Evolutionary conservation across 2,329 filamentous ascomycete genomes (phyloP), one percentile per base, ranked within the genome.

Genomic region (Penicillium digitatum): DNA sequence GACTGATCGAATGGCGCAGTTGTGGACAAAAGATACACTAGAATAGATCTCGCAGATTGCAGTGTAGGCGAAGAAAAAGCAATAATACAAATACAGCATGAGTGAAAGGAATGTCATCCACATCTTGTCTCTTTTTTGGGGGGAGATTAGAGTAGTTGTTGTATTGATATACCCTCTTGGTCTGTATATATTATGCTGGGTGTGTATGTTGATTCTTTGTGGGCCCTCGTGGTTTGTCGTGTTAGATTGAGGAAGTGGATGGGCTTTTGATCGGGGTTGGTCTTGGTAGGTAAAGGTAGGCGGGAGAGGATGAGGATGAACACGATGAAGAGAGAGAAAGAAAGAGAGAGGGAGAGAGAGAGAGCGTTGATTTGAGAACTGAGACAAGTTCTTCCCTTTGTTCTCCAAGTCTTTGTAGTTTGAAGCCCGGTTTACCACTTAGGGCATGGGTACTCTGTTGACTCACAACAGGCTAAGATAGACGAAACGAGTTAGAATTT

Each of bases 1-100:
- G 5, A 24, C 37, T 32, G 50, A 50, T 14, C 54, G 29, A 20
- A 60, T 56, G 51, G 55, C 50, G 51, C 43, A 58, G 56, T 60
- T n/a, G 16, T 31, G 27, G 16, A 46, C 14, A 22, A 38, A 55
- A 3, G 42, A 44, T 10, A 51, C 20, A 20, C 20, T 24, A 12
- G 22, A 42, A 10, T 11, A n/a, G 22, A 18, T 9, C 22, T 34
- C n/a, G 38, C 26, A 11, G 29, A 49, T 29, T 20, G 18, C 4
- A 0, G 18, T n/a, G 37, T 53, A 53, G 20, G 27, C 26, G 26
- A 50, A 10, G 20, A 54, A 54, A 31, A 52, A 52, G 22, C 35
- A 48, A 38, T 55, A 55, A 34, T 53, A 56, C 7, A 49, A 27
- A 18, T 51, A 51, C 14, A 35, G 8, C 18, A 51, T 12, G n/a